Base-by-base conservation (phyloP, 2,329 filamentous ascomycete genomes). In the Calycina herbarum region DNA sequence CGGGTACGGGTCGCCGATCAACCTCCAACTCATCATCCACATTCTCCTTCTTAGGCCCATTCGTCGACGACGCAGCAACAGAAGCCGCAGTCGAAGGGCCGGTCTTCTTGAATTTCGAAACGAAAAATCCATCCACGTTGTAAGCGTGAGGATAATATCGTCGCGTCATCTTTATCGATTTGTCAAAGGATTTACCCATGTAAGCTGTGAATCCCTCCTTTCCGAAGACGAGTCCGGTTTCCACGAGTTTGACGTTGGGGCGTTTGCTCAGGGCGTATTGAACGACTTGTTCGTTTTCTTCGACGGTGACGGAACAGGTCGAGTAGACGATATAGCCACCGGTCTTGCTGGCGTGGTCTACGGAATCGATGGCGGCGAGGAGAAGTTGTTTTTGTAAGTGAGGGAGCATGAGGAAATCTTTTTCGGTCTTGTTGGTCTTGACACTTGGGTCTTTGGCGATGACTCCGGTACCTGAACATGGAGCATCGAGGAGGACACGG, bases 61-160 rank as follows among this genome's bases (percentile, higher is more conserved):
- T 73, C 1, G 73, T 70, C 8, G 62, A 58, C 1, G 57, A 31
- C 10, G 70, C 70, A 42, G 69, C 74, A 38, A 69, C 72, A 2
- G 73, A 72, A 70, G 65, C 86, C 64, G 83, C 80, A 1, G 91
- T 20, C 51, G 91, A 92, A 2, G 92, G 90, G 0, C 88, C 94
- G 17, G 87, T 87, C 85, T 99, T 99, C 80, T 96, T 94, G 80
- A 99, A 91, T 79, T 99, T 99, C 75, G 93, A 92, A 68, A 99
- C 95, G 77, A 93, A 99, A 88, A 99, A 99, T 70, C 95, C 95
- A 77, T 98, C 95, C 40, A 99, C 93, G 80, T 97, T 97, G 82
- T 95, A 93, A 24, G 90, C 86, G 77, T 97, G 93, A 0, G 93
- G 93, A 79, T 96, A 97, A 82, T 93, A 97, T 64, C 94, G 84